These are phyloP conservation scores for Euphorbia celastroides DNA, from an alignment of 441 rosid species.

Conservation along the genomic window DNA sequence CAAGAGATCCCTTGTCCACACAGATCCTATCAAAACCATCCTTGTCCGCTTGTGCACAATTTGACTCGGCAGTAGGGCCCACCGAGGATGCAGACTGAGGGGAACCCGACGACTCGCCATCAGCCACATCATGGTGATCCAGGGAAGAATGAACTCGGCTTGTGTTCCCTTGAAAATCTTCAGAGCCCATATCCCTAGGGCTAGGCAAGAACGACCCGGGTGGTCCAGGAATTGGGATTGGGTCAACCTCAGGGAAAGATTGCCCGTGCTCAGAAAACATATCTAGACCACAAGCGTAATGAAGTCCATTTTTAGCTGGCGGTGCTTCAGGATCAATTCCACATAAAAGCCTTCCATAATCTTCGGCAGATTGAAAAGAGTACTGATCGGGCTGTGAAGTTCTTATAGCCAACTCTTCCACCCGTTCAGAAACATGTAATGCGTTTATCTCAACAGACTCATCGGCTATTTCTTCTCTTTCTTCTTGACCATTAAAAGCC, in stretches of 20 bases:
- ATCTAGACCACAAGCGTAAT: slow-evolving; percentile 36
- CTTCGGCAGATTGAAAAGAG: slow-evolving; percentile 39
- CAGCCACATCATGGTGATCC: slow-evolving; percentile 53
- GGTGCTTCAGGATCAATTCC: slow-evolving; percentile 29
- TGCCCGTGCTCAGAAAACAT: slow-evolving; percentile 46
- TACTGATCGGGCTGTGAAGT: slow-evolving; percentile 24
- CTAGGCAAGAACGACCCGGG: too few relatives aligned
- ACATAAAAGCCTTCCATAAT: slow-evolving; percentile 32
- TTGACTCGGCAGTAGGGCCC: slow-evolving; percentile 28
- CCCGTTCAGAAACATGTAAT: slow-evolving; percentile 24
- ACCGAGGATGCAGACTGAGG: slow-evolving; percentile 33
- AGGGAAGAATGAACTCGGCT: too few relatives aligned
- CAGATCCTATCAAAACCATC: slow-evolving; percentile 25
- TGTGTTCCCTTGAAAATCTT: slow-evolving; percentile 80
- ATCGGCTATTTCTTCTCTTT: slow-evolving; percentile 28
- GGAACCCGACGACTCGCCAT: too few relatives aligned
- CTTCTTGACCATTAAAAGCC: slow-evolving; percentile 36
- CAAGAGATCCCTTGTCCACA: slow-evolving; percentile 63
- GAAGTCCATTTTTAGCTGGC: slow-evolving; percentile 22
- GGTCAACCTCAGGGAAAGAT: slow-evolving; percentile 74
- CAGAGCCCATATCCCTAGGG: too few relatives aligned
- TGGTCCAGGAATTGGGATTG: slow-evolving; percentile 95
- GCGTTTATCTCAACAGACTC: slow-evolving; percentile 29
- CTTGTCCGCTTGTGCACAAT: slow-evolving; percentile 36
- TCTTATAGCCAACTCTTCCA: slow-evolving; percentile 31